A percentile compares a stretch with the other conserved stretches of the same genome.
These are phyloP conservation scores for Spathaspora gorwiae DNA, from an alignment of 805 yeast genomes.

Conservation along the genomic window DNA sequence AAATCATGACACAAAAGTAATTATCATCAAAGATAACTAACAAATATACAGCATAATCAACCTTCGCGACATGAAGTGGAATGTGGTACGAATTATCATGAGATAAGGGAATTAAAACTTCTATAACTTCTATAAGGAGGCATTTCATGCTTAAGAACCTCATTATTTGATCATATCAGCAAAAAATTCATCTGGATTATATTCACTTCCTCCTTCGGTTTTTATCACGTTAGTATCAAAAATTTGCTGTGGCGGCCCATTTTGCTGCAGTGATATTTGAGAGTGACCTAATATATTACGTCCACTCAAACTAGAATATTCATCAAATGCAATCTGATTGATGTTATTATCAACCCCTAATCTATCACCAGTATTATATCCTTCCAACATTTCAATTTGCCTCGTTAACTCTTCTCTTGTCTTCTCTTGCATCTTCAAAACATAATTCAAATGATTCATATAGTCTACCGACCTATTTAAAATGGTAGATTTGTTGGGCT, in stretches of 20 bases:
- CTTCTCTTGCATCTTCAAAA: conserved; percentile 51
- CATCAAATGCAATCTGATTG: background rate
- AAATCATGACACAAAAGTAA: too few species aligned
- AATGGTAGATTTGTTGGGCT: conserved; percentile 80
- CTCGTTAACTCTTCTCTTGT: conserved; percentile 23
- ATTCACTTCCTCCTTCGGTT: background rate
- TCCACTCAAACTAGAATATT: background rate
- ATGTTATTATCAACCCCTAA: background rate
- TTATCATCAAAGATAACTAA: too few species aligned
- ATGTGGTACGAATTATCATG: too few species aligned
- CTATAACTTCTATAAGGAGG: background rate
- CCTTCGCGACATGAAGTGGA: too few species aligned
- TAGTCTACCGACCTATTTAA: conserved; percentile 78
- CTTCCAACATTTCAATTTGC: conserved; percentile 4
- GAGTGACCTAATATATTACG: too few species aligned
- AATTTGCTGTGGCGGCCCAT: too few species aligned
- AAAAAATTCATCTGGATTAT: conserved; percentile 8
- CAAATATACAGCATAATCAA: too few species aligned
- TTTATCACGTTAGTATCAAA: too few species aligned
- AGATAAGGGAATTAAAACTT: too few species aligned
- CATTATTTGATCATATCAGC: conserved; percentile 1
- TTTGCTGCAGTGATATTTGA: too few species aligned
- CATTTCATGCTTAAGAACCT: background rate
- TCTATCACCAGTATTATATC: background rate
- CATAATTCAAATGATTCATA: conserved; percentile 59